Conservation (phyloP, 371 early-diverging fungal species). For the Rhizopus stolonifer region DNA sequence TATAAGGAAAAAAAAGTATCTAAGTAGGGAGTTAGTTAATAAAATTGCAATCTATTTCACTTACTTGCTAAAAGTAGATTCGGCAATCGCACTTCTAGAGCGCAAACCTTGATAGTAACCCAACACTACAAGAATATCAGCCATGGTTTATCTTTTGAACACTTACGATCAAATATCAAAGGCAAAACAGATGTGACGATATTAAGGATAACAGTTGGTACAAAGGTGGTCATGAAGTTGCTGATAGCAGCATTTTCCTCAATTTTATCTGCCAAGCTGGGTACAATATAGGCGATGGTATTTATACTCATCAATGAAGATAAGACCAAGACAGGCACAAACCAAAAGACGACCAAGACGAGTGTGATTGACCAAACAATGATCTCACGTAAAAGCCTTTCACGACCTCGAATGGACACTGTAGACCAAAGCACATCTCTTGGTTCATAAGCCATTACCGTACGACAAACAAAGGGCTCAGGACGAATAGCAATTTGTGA, state of each 20-base stretch:
- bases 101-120: conserved; percentile 45
- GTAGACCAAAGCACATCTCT: conserved; percentile 72
- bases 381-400: conserved; percentile 42
- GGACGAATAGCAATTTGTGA: conserved; percentile 59
- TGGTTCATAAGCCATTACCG: conserved; percentile 69
- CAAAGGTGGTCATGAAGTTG: conserved; percentile 45
- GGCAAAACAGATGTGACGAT: conserved; percentile 63
- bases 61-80: conserved; percentile 50
- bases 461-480: conserved; percentile 69
- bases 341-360: conserved; percentile 42
- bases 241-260: conserved; percentile 29
- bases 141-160: not conserved
- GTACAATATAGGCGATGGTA: conserved; percentile 27
- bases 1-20: conserved; percentile 86
- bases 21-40: conserved; percentile 28
- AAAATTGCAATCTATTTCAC: no score
- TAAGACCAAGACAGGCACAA: conserved; percentile 46
- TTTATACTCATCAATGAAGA: conserved; percentile 50
- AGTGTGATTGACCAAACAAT: conserved; percentile 44
- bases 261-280: conserved; percentile 14
- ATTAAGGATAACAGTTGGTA: conserved; percentile 55
- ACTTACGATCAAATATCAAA: conserved; percentile 50
- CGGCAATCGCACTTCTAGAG: conserved; percentile 43
- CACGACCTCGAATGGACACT: conserved; percentile 51
- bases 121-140: conserved; percentile 21